Percentiles rank a stretch among this genome's conserved stretches.
These are phyloP conservation scores for Cryphonectria naterciae DNA, from an alignment of 2,329 filamentous ascomycete genomes.

Conservation along the genomic window DNA sequence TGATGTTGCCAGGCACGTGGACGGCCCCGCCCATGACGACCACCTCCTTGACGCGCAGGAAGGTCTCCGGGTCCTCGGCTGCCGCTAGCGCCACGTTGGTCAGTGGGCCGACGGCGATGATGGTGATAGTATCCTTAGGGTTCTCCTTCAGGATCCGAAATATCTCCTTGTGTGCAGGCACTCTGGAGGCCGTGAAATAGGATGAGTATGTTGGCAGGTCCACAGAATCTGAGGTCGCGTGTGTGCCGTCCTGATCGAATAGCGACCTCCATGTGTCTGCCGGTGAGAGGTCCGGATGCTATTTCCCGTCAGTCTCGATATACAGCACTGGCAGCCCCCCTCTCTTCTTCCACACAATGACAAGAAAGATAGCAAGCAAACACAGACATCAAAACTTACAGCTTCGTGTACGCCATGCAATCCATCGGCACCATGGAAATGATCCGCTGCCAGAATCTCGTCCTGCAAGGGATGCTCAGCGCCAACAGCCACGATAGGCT, in stretches of 20 bases:
- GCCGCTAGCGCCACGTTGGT: conserved; percentile 94
- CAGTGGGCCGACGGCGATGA: conserved; percentile 86
- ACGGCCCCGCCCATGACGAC: conserved; percentile 95
- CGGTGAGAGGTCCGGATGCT: conserved; percentile 75
- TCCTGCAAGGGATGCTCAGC: conserved; percentile 85
- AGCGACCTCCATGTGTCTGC: conserved; percentile 74
- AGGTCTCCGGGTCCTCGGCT: conserved; percentile 84
- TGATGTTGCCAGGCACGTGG: conserved; percentile 78
- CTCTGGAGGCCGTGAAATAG: conserved; percentile 76
- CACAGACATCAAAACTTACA: conserved; percentile 39
- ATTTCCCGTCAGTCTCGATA: conserved; percentile 13
- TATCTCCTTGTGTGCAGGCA: conserved; percentile 81
- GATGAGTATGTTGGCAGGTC: conserved; percentile 53
- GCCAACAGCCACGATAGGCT: conserved; percentile 85
- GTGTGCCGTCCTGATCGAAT: conserved; percentile 53
- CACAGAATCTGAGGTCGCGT: conserved; percentile 36
- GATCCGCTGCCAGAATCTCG: conserved; percentile 77
- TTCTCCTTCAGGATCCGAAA: conserved; percentile 83
- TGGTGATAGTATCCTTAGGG: conserved; percentile 81
- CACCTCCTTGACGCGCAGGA: conserved; percentile 86
- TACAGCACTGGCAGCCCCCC: neutral
- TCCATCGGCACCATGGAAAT: conserved; percentile 83
- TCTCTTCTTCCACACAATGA: neutral
- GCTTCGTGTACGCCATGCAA: conserved; percentile 73
- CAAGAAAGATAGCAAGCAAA: neutral